Evolutionary conservation across 805 yeast genomes (phyloP), one percentile per base, ranked within the genome.

Genomic region (Wickerhamomyces queroliae): DNA sequence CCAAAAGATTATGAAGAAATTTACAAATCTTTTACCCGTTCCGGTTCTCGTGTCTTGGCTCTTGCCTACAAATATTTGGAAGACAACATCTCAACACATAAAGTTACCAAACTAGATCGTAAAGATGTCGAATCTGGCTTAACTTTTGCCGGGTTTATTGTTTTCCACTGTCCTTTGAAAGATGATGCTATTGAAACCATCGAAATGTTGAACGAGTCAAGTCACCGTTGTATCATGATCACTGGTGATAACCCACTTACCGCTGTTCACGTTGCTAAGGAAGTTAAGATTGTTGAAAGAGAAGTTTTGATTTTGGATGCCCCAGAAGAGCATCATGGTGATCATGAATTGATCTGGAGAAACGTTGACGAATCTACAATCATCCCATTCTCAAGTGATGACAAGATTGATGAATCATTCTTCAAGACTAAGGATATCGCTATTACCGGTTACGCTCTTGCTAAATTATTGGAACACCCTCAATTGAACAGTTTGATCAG

Each of bases 231-330:
- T 60, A 79, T 93, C 32, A 93, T 93, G 99, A 93, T 93, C 52
- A 93, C 99, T 36, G 99, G 99, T 72, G 99, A 93, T 65, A 93
- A 91, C 63, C 97, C 99, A 29, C 76, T 93, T 58, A 93, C 99
- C 49, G 99, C 99, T 24, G 93, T 93, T 45, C 97, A 91, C 60
- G 99, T 93, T 52, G 98, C 98, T 18, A 80, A 81, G 52, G 95
- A 88, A 63, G 98, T 93, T 43, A 83, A 71, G 16, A 93, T 93
- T 56, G 83, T 89, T 43, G 84, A 83, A 37, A 80, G 88, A 50
- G 88, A 83, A 38, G 86, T 85, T 28, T 70, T 93, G 53, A 88
- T 93, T 52, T 70, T 93, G 52, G 99, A 91, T 64, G 77, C 80
- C 18, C 88, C 91, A 27, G 93, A 83, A 56, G 81, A 76, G 16